phyloP scores from a whole-genome alignment of 805 yeast genomes.

The Candida chauliodis region DNA sequence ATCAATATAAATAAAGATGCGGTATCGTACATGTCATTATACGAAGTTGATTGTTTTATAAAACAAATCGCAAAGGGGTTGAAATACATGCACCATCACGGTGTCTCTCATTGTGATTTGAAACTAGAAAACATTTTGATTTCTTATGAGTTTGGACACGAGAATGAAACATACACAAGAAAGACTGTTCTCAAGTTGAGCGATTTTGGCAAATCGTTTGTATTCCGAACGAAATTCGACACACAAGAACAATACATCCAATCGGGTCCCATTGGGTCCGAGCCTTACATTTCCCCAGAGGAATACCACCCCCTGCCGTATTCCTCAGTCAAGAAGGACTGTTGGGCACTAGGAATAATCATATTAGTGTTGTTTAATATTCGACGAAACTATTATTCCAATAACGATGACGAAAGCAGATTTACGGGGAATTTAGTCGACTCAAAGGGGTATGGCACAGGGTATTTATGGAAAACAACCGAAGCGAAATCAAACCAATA shows the following conservation, averaged over 20 bases:
- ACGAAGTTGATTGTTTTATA: conserved; percentile 84
- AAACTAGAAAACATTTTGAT: conserved; percentile 84
- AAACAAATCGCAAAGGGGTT: conserved; percentile 83
- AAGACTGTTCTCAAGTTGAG: conserved; percentile 32
- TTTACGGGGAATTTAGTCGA: conserved; percentile 8
- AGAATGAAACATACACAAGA: conserved; percentile 3
- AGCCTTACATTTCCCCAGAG: conserved; percentile 91
- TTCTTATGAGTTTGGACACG: conserved; percentile 6
- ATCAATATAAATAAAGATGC: conserved; percentile 7
- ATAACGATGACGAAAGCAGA: conserved; percentile 7
- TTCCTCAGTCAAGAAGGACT: conserved; percentile 54
- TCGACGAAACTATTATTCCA: conserved; percentile 21
- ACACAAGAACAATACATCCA: conserved; percentile 37
- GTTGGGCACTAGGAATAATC: conserved; percentile 81
- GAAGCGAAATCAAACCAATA: conserved; percentile 20
- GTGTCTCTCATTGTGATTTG: conserved; percentile 90
- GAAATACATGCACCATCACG: conserved; percentile 81
- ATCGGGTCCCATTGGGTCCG: conserved; percentile 79
- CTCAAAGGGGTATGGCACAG: conserved; percentile 15
- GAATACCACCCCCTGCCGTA: conserved; percentile 43
- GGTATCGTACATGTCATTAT: conserved; percentile 20
- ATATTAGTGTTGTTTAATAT: conserved; percentile 25
- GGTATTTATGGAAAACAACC: conserved; percentile 33
- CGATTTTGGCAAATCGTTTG: conserved; percentile 91
- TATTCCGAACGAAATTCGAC: conserved; percentile 86